Percentiles rank a stretch among this genome's conserved stretches.
These are phyloP conservation scores for Cyclocybe cylindracea DNA, from an alignment of 768 basidiomycete genomes.

Conservation along the genomic window DNA sequence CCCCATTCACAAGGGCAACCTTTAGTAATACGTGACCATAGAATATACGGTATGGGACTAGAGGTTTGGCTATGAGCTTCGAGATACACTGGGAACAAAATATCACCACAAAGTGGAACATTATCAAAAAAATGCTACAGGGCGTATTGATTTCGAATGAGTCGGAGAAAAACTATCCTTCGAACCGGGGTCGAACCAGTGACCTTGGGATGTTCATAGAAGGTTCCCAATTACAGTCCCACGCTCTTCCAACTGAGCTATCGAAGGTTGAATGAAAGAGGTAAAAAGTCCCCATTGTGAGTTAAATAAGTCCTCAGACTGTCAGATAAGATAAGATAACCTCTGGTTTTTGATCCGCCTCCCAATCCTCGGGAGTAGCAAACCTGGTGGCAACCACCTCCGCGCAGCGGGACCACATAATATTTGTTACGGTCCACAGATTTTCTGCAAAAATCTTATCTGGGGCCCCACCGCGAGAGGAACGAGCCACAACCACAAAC, in stretches of 20 bases:
- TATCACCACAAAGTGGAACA: background rate
- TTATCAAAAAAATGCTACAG: background rate
- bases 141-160: background rate
- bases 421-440: too few relatives aligned
- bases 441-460: too few relatives aligned
- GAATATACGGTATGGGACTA: too few relatives aligned
- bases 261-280: background rate
- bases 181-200: background rate
- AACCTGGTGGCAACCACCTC: too few relatives aligned
- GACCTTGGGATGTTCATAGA: background rate
- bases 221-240: constrained; percentile 1
- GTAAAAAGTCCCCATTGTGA: too few relatives aligned
- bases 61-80: too few relatives aligned
- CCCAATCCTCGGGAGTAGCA: too few relatives aligned
- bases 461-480: too few relatives aligned
- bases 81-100: background rate
- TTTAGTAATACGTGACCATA: constrained; percentile 13
- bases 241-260: constrained; percentile 9
- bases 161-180: background rate
- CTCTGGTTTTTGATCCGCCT: too few relatives aligned
- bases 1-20: constrained; percentile 17
- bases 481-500: too few relatives aligned
- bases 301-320: background rate
- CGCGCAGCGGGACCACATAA: too few relatives aligned
- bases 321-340: too few relatives aligned